These are phyloP conservation scores for Botrytis galanthina DNA, from an alignment of 2,329 filamentous ascomycete genomes.

Conservation along the genomic window DNA sequence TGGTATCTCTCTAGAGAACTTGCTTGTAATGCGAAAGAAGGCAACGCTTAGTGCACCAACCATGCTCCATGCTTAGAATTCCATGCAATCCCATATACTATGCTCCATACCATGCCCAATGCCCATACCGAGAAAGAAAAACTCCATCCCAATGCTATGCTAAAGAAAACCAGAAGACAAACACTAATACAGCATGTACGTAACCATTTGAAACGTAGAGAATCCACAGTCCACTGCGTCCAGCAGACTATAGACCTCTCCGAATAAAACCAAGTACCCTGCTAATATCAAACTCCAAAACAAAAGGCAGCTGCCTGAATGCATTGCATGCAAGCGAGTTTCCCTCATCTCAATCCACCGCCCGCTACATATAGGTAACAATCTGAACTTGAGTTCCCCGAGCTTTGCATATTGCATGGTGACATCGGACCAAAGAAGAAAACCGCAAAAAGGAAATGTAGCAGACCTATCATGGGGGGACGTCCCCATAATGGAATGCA, in stretches of 20 bases:
- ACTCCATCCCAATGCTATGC: not conserved
- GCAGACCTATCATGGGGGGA: not conserved
- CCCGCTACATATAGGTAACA: not conserved
- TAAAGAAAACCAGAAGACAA: not conserved
- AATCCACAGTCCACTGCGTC: not conserved
- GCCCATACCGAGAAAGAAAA: not conserved
- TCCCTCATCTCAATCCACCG: not conserved
- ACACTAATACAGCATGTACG: not conserved
- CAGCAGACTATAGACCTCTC: not conserved
- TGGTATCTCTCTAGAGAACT: not conserved
- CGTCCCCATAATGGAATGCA: constrained; percentile 4
- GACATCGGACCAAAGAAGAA: not conserved
- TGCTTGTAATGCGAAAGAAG: not conserved
- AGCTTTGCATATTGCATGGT: not conserved
- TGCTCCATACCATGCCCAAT: not conserved
- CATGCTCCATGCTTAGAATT: not conserved
- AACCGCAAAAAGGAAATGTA: not conserved
- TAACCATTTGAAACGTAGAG: not conserved
- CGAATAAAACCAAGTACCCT: not conserved
- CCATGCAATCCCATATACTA: not conserved
- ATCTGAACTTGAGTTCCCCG: not conserved
- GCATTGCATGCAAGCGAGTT: not conserved
- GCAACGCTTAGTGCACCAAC: not conserved
- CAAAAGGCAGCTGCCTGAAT: not conserved
- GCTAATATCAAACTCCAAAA: not conserved